phyloP scores from a whole-genome alignment of 179 eudicot genomes.

The Beta macrorhiza region DNA sequence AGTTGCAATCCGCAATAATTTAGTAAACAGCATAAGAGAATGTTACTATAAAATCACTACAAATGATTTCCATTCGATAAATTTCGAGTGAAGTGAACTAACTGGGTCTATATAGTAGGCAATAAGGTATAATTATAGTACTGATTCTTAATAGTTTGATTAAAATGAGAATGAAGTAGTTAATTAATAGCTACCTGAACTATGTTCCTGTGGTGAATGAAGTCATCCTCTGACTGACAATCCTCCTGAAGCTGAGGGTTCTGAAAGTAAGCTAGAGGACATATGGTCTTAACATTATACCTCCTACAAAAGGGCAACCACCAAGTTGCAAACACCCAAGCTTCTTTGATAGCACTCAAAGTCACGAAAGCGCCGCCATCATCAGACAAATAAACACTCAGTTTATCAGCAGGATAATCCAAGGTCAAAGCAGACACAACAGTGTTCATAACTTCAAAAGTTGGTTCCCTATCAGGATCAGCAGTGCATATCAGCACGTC shows the following conservation, averaged over 20 bases:
- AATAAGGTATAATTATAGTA: too few species aligned
- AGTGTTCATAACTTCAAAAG: conserved; percentile 57
- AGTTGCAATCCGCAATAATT: too few species aligned
- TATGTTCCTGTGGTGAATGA: conserved; percentile 14
- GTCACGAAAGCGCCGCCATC: conserved; percentile 54
- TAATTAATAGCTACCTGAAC: conserved; percentile 23
- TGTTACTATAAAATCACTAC: too few species aligned
- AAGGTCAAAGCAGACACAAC: conserved; percentile 55
- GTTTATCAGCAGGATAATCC: conserved; percentile 53
- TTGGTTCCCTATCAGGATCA: conserved; percentile 56
- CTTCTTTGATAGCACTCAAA: conserved; percentile 36
- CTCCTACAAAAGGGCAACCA: conserved; percentile 61
- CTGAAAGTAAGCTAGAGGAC: conserved; percentile 45
- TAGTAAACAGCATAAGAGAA: too few species aligned
- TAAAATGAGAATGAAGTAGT: not conserved
- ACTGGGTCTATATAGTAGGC: too few species aligned
- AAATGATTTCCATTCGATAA: too few species aligned
- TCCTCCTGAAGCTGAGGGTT: conserved; percentile 6
- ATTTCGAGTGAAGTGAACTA: too few species aligned
- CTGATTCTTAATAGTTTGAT: too few species aligned
- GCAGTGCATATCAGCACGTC: conserved; percentile 66
- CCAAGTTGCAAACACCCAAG: conserved; percentile 44
- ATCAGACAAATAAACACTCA: conserved; percentile 54
- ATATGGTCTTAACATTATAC: conserved; percentile 37
- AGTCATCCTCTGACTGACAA: conserved; percentile 14